These are phyloP conservation scores for Gossypium lobatum DNA, from an alignment of 441 rosid genomes.

Conservation along the genomic window DNA sequence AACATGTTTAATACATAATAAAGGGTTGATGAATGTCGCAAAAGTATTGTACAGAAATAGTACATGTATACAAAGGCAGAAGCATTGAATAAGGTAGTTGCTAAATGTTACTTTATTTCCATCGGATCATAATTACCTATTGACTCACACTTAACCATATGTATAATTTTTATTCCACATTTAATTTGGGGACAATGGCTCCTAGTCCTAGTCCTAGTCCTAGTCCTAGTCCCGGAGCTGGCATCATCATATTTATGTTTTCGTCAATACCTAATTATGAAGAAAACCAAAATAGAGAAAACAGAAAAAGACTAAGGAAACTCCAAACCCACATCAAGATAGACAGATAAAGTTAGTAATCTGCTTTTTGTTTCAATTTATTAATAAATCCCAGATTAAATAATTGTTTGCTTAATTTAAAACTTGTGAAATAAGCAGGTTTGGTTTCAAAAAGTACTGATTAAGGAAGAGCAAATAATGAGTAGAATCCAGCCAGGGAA, in stretches of 20 bases:
- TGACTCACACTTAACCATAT: slow-evolving; percentile 7
- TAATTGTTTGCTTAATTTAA: background rate
- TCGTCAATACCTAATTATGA: background rate
- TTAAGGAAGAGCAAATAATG: background rate
- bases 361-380: background rate
- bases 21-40: no score
- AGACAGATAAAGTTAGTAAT: background rate
- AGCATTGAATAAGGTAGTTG: background rate
- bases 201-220: background rate
- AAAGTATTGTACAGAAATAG: no score
- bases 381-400: no score
- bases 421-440: background rate
- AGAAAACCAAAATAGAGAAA: background rate
- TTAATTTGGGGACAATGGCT: background rate
- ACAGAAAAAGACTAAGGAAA: background rate
- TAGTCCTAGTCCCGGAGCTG: background rate
- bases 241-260: background rate
- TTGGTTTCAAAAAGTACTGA: no score
- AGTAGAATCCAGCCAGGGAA: background rate
- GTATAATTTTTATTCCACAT: background rate
- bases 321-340: background rate
- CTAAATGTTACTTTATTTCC: background rate
- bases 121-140: slow-evolving; percentile 14
- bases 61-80: background rate
- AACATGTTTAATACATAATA: no score